Evolutionary conservation across 345 rosid species (phyloP).

Genomic region (Populus ilicifolia): DNA sequence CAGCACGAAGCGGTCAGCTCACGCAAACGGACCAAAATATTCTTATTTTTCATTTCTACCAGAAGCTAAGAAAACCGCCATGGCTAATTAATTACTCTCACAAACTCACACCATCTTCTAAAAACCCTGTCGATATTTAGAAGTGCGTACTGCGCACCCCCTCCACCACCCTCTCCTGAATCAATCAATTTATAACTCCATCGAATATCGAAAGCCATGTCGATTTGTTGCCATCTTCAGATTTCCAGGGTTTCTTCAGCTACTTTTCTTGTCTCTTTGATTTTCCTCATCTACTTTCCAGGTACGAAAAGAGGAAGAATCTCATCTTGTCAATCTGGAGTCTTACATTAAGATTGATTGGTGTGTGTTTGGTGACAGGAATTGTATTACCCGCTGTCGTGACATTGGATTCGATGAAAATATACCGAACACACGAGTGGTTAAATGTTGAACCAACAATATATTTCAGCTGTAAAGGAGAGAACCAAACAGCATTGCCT

Average conservation of each 20-base stretch:
- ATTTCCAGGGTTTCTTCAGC: not conserved
- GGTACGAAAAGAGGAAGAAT: not conserved
- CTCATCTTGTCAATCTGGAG: not conserved
- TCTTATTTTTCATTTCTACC: no score
- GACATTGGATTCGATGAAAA: constrained; percentile 23
- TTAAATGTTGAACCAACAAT: constrained; percentile 14
- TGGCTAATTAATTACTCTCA: not conserved
- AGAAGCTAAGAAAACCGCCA: not conserved
- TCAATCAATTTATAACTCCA: not conserved
- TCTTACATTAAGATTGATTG: not conserved
- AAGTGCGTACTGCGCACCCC: not conserved
- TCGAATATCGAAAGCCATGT: not conserved
- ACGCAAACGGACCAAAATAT: not conserved
- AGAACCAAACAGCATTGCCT: constrained; percentile 19
- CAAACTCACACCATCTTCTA: not conserved
- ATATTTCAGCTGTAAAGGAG: constrained; percentile 30
- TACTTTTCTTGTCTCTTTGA: not conserved
- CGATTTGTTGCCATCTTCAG: not conserved
- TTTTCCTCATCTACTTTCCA: constrained; percentile 5
- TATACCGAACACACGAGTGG: constrained; percentile 27
- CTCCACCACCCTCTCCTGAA: not conserved
- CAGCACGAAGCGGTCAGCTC: not conserved
- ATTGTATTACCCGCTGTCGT: constrained; percentile 16
- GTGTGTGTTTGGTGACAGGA: constrained; percentile 9
- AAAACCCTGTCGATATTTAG: not conserved